Evolutionary conservation across 345 rosid species (phyloP).

Genomic region (Eucalyptus urophylla): DNA sequence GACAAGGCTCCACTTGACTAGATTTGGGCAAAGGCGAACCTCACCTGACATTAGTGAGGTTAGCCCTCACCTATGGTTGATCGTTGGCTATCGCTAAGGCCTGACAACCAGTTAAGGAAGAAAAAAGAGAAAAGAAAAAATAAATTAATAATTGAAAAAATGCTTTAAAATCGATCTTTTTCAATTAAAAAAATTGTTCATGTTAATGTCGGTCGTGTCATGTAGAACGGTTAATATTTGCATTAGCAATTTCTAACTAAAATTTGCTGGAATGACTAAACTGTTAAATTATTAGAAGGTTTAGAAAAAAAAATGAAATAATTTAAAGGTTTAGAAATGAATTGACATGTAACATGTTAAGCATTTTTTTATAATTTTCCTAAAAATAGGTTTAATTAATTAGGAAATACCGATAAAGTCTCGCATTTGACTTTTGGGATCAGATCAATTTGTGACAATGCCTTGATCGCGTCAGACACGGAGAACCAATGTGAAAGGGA

Average conservation of each 20-base stretch:
- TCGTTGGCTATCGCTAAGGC: too few species aligned
- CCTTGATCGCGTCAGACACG: neutral
- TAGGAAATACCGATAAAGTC: neutral
- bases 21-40: neutral
- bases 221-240: rapidly evolving
- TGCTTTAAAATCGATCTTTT: neutral
- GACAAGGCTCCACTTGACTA: too few species aligned
- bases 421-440: neutral
- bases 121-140: neutral
- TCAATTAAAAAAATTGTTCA: neutral
- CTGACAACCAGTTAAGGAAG: neutral
- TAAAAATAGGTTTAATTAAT: neutral
- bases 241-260: neutral
- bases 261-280: neutral
- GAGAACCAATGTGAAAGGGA: neutral
- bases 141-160: neutral
- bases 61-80: neutral
- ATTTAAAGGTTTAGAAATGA: neutral
- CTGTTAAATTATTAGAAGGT: neutral
- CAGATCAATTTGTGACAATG: neutral
- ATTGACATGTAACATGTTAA: neutral
- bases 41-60: neutral
- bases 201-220: too few species aligned
- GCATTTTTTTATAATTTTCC: neutral
- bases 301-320: neutral